phyloP scores from a whole-genome alignment of 208 protist species.

The Phytomonas francai region DNA sequence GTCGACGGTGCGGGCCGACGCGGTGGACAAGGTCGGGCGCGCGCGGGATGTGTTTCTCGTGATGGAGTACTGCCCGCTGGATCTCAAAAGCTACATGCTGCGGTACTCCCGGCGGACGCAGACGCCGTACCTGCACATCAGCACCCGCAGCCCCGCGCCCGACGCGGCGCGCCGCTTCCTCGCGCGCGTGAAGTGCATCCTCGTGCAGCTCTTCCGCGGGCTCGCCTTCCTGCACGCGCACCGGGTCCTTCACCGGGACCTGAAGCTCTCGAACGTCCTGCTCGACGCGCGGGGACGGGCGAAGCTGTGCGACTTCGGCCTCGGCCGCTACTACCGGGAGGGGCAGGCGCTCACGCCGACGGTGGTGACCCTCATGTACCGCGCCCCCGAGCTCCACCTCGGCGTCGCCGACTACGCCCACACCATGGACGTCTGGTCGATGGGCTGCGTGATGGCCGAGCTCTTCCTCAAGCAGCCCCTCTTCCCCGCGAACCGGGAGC shows the following conservation, averaged over 20 bases:
- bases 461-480: constrained; percentile 96
- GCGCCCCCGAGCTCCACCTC: constrained; percentile 91
- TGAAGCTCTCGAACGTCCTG: constrained; percentile 88
- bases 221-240: constrained; percentile 77
- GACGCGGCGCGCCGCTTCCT: constrained; percentile 41
- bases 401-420: constrained; percentile 81
- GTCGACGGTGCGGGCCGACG: background rate
- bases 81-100: constrained; percentile 68
- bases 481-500: constrained; percentile 87
- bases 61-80: constrained; percentile 77
- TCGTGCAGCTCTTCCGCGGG: constrained; percentile 60
- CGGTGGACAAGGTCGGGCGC: constrained; percentile 8
- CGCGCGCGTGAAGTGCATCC: constrained; percentile 71
- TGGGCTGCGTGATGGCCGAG: constrained; percentile 97
- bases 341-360: constrained; percentile 70
- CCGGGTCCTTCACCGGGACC: constrained; percentile 79
- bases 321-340: constrained; percentile 78
- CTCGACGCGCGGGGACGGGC: constrained; percentile 49
- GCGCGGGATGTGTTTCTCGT: constrained; percentile 67
- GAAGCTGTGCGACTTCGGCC: constrained; percentile 88
- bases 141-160: constrained; percentile 39
- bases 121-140: constrained; percentile 51
- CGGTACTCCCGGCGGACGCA: constrained; percentile 17
- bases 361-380: constrained; percentile 95
- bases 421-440: constrained; percentile 94